These are phyloP conservation scores for Thalassiosira livingstoniorum DNA, from an alignment of 352 stramenopile species.

Conservation along the genomic window DNA sequence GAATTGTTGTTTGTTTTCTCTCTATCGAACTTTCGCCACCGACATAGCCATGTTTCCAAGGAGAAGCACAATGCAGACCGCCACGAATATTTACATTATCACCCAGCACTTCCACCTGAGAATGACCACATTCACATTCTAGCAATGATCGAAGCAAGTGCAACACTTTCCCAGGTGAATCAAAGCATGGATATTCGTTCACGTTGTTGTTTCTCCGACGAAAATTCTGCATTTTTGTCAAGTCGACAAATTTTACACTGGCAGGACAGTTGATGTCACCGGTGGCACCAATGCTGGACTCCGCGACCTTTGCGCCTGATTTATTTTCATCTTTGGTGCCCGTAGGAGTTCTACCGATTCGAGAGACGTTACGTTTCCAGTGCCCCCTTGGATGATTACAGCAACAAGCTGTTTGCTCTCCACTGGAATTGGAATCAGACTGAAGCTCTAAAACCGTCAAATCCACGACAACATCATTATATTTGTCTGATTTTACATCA, in stretches of 20 bases:
- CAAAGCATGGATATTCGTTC: slow-evolving; percentile 44
- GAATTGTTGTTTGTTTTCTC: slow-evolving; percentile 7
- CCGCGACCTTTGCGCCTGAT: too few species aligned
- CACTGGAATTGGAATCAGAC: neutral
- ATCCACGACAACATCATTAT: slow-evolving; percentile 3
- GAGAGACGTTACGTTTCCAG: slow-evolving; percentile 29
- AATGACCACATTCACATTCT: slow-evolving; percentile 20
- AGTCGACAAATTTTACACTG: slow-evolving; percentile 51
- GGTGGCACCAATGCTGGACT: too few species aligned
- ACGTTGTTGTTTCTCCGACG: slow-evolving; percentile 6
- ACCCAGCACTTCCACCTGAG: neutral
- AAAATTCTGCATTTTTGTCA: slow-evolving; percentile 55
- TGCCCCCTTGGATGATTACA: slow-evolving; percentile 49
- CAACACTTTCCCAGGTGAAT: slow-evolving; percentile 57
- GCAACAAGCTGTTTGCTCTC: slow-evolving; percentile 22
- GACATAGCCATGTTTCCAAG: slow-evolving; percentile 42
- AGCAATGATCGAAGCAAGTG: slow-evolving; percentile 61
- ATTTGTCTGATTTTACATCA: too few species aligned
- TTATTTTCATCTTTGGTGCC: too few species aligned
- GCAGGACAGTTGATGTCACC: too few species aligned
- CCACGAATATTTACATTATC: slow-evolving; percentile 2
- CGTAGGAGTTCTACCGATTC: too few species aligned
- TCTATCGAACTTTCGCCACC: neutral
- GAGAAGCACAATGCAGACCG: slow-evolving; percentile 57
- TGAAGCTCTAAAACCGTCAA: slow-evolving; percentile 27